Evolutionary conservation across 2,329 filamentous ascomycete species (phyloP), one percentile per base, ranked within the genome.

Genomic region (Aureobasidium subglaciale): DNA sequence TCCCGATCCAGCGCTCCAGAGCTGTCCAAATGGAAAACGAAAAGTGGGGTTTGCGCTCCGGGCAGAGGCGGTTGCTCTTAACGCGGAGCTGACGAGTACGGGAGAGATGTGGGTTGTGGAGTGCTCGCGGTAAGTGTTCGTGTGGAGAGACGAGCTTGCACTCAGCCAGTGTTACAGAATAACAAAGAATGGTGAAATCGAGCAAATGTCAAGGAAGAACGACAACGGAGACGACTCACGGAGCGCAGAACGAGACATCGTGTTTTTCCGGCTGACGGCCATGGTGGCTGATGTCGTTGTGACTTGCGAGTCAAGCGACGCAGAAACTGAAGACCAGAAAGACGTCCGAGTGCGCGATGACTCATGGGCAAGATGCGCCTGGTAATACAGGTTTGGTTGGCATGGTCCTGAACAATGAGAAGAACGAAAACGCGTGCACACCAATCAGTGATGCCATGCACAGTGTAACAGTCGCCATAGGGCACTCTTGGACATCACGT

Each of bases 71-170:
- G 29, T 22, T 24, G 20, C 20, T 18, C 32, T 50, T 35, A 34
- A 50, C 25, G 35, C 9, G 37, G 27, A 43, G 50, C 50, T 54
- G 50, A 54, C 50, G 50, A 54, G 38, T 54, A 34, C 50, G 25
- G 22, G 29, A 54, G 20, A 15, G 18, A 43, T 54, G 50, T 54
- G 50, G 50, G 20, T 29, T 11, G 38, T 54, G 50, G 50, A 54
- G 50, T 18, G 20, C 24, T 24, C 4, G 7, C 11, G 27, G 20
- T 8, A 32, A n/a, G 37, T 13, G 48, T 37, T 25, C 10, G 11
- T 52, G 48, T 18, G 48, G 48, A 52, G 38, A 54, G 35, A 34
- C 27, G 38, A 34, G 16, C 29, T 30, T 34, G 43, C 29, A 29
- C n/a, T 16, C 32, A 20, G 40, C 50, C 30, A 37, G 11, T n/a